Base-by-base conservation (phyloP, 176 grass and related monocot genomes). In the Otatea glauca region DNA sequence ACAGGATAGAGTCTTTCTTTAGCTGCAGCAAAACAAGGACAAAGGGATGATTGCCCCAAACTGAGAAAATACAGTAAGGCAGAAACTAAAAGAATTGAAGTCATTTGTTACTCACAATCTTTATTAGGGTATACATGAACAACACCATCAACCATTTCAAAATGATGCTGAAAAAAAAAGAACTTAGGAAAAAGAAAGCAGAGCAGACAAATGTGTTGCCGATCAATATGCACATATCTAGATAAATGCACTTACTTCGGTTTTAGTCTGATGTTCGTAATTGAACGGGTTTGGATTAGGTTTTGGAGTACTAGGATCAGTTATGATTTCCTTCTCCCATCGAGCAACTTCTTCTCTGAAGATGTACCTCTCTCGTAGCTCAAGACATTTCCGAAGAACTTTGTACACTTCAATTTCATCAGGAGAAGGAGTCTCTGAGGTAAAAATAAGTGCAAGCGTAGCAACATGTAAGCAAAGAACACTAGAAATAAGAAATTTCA, bases 241-340 rank as follows among this genome's bases (percentile, higher is more conserved):
- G 62, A 77, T 23, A 68, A 59, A 68, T 68, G 23, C 23, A 39
- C 92, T 91, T 84, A 97, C 95, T 23, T 93, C 90, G 68, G 90
- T 86, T 90, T 93, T 97, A 21, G 80, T 50, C 82, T 97, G 88
- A 82, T 87, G 68, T 76, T 80, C 75, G 68, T 94, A 94, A 42
- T 65, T 60, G 72, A 97, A 97, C n/a, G 95, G 95, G 61, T 91
- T 90, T 65, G 90, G 87, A 61, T 91, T 94, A 50, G 95, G 95
- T 72, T 97, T 97, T 72, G 95, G 95, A 55, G 92, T 97, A 84
- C 92, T 91, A 85, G 95, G 95, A 66, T 97, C 95, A 71, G 92
- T 97, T 90, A 97, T 97, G 67, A 93, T 82, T 68, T 97, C 95
- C 80, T 94, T 97, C 82, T 93, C 95, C 95, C 95, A 97, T 62